phyloP scores from a whole-genome alignment of 768 basidiomycete species.

The Rhodosporidiobolus sp. region DNA sequence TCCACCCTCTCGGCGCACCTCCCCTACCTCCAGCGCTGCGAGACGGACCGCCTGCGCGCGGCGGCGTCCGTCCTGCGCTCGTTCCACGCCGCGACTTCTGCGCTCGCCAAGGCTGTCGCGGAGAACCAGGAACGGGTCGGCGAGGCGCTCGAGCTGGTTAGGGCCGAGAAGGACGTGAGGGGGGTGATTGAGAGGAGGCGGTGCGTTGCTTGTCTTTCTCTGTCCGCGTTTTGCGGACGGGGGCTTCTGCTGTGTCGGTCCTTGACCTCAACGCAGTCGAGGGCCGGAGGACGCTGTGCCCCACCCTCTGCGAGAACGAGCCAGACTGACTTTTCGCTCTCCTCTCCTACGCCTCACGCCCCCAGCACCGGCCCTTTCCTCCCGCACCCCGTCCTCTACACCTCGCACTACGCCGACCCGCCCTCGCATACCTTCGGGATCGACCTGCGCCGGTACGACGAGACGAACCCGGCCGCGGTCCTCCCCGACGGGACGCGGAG shows the following conservation, averaged over 20 bases:
- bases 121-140: constrained; percentile 9
- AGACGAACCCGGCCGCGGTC: constrained; percentile 17
- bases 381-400: constrained; percentile 74
- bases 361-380: constrained; percentile 81
- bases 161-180: constrained; percentile 24
- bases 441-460: constrained; percentile 35
- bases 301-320: too few species aligned
- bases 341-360: neutral
- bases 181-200: constrained; percentile 27
- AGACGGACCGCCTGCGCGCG: constrained; percentile 35
- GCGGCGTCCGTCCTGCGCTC: constrained; percentile 23
- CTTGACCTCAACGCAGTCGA: too few species aligned
- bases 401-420: constrained; percentile 37
- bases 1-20: constrained; percentile 28
- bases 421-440: constrained; percentile 31
- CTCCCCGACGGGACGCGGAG: too few species aligned
- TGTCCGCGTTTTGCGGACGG: neutral
- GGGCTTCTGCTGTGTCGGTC: too few species aligned
- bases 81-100: constrained; percentile 13
- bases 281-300: too few species aligned
- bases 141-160: constrained; percentile 22
- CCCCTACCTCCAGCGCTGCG: constrained; percentile 31
- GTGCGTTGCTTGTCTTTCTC: neutral
- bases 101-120: constrained; percentile 4
- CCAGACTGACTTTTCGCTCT: neutral